phyloP scores from a whole-genome alignment of 1,284 basidiomycete genomes.

The Rhizoctonia solani region DNA sequence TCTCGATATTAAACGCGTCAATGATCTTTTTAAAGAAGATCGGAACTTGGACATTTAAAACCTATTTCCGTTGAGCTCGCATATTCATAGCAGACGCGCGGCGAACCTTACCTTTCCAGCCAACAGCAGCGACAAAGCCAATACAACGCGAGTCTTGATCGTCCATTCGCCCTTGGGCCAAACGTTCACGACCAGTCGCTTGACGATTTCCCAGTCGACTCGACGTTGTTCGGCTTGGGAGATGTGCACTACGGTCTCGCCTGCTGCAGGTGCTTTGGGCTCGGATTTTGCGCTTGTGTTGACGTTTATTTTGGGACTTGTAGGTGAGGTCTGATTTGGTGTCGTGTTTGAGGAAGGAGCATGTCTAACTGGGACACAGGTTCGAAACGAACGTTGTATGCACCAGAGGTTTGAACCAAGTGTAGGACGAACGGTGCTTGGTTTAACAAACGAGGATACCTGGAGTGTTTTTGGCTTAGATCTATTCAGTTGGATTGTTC shows the following conservation, averaged over 20 bases:
- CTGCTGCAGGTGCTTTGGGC: background rate
- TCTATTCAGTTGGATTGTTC: background rate
- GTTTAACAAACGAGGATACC: too few relatives aligned
- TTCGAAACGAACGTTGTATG: too few relatives aligned
- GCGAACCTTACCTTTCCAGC: constrained; percentile 73
- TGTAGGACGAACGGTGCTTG: too few relatives aligned
- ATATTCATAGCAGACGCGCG: background rate
- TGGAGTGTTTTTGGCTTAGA: background rate
- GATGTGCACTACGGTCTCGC: constrained; percentile 37
- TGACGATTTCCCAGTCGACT: constrained; percentile 58
- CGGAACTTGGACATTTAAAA: constrained; percentile 97
- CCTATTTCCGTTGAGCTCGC: constrained; percentile 47
- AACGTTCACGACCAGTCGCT: constrained; percentile 56
- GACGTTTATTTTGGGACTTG: background rate
- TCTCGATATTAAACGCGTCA: constrained; percentile 84
- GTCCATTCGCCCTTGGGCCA: constrained; percentile 58
- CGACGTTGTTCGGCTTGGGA: constrained; percentile 39
- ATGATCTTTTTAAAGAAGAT: constrained; percentile 93
- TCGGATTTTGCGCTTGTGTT: background rate
- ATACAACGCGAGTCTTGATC: constrained; percentile 72
- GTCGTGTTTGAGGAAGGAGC: background rate
- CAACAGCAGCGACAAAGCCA: constrained; percentile 82
- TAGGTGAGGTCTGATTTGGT: background rate
- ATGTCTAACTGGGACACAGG: too few relatives aligned
- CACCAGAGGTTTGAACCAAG: too few relatives aligned